phyloP scores from a whole-genome alignment of 768 basidiomycete species.

The Tylopilus subfusipes region DNA sequence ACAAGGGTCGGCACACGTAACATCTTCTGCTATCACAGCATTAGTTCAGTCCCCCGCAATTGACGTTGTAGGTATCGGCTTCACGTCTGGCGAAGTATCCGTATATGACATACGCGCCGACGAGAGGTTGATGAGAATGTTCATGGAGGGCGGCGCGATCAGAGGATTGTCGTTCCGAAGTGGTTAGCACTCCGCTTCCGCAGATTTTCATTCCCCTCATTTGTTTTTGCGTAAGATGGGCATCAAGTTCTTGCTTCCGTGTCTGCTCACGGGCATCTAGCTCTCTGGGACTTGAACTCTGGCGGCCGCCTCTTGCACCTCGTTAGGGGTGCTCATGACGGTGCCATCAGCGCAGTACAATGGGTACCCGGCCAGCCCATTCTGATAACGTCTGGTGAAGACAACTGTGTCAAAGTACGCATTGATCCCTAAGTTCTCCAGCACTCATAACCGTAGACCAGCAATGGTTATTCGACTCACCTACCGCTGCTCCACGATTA shows the following conservation, averaged over 20 bases:
- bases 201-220: neutral
- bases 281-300: constrained; percentile 88
- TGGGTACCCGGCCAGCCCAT: constrained; percentile 95
- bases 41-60: constrained; percentile 92
- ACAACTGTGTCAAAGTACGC: constrained; percentile 90
- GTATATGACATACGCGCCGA: constrained; percentile 90
- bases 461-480: constrained; percentile 99
- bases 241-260: constrained; percentile 86
- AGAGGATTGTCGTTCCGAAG: constrained; percentile 79
- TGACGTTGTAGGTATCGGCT: constrained; percentile 93
- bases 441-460: constrained; percentile 31
- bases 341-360: constrained; percentile 74
- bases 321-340: constrained; percentile 85
- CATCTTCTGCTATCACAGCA: constrained; percentile 59
- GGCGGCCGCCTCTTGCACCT: constrained; percentile 82
- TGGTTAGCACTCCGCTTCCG: constrained; percentile 47
- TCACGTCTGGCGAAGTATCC: constrained; percentile 80
- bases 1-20: constrained; percentile 27
- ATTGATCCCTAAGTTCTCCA: neutral
- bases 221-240: constrained; percentile 52
- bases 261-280: constrained; percentile 83
- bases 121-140: constrained; percentile 83
- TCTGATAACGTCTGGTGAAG: constrained; percentile 84
- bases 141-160: constrained; percentile 84
- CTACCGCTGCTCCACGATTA: constrained; percentile 77